These are phyloP conservation scores for Trebouxia sp. DNA, from an alignment of 139 green algal genomes.

Conservation along the genomic window DNA sequence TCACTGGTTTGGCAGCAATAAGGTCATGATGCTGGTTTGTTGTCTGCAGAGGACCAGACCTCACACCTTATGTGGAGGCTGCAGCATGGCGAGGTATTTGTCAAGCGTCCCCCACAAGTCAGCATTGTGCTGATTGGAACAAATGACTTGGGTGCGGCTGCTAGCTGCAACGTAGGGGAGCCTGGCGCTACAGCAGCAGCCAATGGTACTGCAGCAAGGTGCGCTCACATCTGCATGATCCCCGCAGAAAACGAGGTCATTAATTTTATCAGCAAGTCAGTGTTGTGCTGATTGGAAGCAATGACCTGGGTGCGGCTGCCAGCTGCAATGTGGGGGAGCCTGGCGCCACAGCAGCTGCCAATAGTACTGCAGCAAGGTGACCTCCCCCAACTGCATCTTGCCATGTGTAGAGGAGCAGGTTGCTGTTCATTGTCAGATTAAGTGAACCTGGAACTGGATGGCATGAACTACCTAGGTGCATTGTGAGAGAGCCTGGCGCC, in stretches of 20 bases:
- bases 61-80: constrained; percentile 52
- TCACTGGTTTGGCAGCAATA: too few species aligned
- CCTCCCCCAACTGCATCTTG: neutral
- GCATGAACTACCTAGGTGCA: constrained; percentile 45
- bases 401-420: neutral
- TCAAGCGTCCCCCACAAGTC: constrained; percentile 29
- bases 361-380: neutral
- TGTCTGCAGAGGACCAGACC: constrained; percentile 42
- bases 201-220: constrained; percentile 17
- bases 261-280: too few species aligned
- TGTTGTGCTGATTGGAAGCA: too few species aligned
- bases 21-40: too few species aligned
- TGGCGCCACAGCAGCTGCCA: neutral
- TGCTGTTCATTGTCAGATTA: neutral
- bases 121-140: constrained; percentile 54
- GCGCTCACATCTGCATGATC: neutral
- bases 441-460: constrained; percentile 43
- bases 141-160: constrained; percentile 44
- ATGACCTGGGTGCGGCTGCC: neutral
- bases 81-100: constrained; percentile 37
- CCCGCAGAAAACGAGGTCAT: neutral
- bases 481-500: neutral
- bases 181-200: constrained; percentile 1
- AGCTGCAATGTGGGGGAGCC: neutral
- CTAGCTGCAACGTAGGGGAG: constrained; percentile 2